Percentiles rank a stretch among this genome's conserved stretches.
phyloP scores from a whole-genome alignment of 2,329 filamentous ascomycete genomes.

The Fusarium citri region DNA sequence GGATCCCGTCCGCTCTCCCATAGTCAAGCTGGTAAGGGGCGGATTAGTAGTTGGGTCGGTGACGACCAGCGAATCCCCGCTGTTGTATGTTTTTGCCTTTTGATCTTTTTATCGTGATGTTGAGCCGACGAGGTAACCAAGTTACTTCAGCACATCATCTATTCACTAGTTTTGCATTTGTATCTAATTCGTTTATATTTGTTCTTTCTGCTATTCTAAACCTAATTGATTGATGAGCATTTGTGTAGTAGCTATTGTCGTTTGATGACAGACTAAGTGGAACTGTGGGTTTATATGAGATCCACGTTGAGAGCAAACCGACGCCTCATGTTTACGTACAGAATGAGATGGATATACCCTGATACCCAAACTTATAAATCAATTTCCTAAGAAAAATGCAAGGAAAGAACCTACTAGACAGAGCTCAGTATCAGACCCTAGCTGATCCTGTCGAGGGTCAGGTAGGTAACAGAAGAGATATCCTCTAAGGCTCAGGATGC shows the following conservation, averaged over 20 bases:
- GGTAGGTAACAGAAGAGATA: not conserved
- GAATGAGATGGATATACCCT: not conserved
- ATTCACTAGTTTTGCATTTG: accelerated
- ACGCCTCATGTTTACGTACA: not conserved
- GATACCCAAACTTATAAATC: not conserved
- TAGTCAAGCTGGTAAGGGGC: conserved; percentile 12
- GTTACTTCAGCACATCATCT: not conserved
- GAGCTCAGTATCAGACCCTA: not conserved
- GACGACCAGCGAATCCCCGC: conserved; percentile 8
- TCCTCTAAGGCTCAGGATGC: not conserved
- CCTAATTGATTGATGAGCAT: not conserved
- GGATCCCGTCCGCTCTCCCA: conserved; percentile 13
- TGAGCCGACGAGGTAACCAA: not conserved
- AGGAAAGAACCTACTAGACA: not conserved
- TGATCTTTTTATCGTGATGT: not conserved
- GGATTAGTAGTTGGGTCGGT: conserved; percentile 15
- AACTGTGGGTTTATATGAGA: not conserved
- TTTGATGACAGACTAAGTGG: not conserved
- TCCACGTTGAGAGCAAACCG: not conserved
- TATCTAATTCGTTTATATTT: not conserved
- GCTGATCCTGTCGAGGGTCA: not conserved
- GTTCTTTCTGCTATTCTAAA: too few relatives aligned
- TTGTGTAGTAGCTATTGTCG: not conserved
- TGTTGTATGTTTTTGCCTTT: not conserved
- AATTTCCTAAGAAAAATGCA: not conserved